phyloP scores from a whole-genome alignment of 768 basidiomycete species.

The Tricholoma terreum region DNA sequence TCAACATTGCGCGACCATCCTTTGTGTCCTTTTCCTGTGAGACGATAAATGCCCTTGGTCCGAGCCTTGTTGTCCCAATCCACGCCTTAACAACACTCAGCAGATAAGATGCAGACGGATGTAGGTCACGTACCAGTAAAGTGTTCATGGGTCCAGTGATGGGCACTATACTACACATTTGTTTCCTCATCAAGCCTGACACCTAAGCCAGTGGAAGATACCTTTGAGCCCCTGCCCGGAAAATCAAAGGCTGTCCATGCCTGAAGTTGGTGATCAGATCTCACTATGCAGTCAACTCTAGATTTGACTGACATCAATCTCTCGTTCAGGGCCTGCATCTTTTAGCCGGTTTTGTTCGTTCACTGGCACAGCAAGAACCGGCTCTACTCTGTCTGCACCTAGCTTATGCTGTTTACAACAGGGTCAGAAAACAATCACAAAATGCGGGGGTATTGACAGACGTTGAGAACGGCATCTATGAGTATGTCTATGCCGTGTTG shows the following conservation, averaged over 20 bases:
- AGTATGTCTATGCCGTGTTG: constrained; percentile 69
- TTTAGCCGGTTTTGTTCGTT: constrained; percentile 65
- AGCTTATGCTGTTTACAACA: constrained; percentile 62
- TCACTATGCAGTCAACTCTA: neutral
- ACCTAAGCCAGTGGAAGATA: constrained; percentile 23
- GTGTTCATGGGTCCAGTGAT: constrained; percentile 75
- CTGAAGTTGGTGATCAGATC: constrained; percentile 32
- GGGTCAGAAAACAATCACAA: constrained; percentile 10
- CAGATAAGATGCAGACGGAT: neutral
- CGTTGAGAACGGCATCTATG: constrained; percentile 89
- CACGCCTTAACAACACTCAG: constrained; percentile 46
- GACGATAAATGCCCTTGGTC: constrained; percentile 67
- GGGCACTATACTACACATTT: constrained; percentile 55
- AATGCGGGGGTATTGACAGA: constrained; percentile 27
- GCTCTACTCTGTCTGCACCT: constrained; percentile 77
- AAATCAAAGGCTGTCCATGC: constrained; percentile 89
- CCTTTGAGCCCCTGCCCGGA: constrained; percentile 70
- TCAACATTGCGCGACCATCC: constrained; percentile 85
- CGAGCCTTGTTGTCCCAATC: constrained; percentile 78
- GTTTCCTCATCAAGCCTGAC: neutral
- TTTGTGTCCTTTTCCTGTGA: constrained; percentile 61
- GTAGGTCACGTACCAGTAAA: constrained; percentile 58
- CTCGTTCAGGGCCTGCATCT: constrained; percentile 51
- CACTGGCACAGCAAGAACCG: constrained; percentile 66
- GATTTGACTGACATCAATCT: constrained; percentile 57